Evolutionary conservation across 306 rosid species (phyloP).

Genomic region (Castanea crenata): DNA sequence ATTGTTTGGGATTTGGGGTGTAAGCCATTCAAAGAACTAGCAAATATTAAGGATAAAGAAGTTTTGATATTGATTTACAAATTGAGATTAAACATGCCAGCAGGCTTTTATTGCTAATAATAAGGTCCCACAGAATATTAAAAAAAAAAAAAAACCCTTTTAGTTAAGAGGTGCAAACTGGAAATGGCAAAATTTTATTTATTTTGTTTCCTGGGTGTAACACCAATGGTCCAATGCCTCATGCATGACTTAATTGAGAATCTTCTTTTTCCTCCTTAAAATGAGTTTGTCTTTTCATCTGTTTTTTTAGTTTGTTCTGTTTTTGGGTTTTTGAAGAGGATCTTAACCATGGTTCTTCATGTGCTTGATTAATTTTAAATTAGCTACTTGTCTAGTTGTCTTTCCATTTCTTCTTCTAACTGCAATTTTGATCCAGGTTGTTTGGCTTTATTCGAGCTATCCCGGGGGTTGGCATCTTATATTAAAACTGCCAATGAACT

Average conservation of each 20-base stretch:
- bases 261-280: background rate
- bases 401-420: conserved; percentile 10
- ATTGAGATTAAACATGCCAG: no score
- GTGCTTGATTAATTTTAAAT: background rate
- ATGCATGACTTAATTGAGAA: background rate
- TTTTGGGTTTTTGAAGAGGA: background rate
- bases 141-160: no score
- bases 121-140: no score
- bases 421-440: conserved; percentile 38
- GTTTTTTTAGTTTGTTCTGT: background rate
- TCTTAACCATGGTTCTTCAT: background rate
- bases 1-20: no score
- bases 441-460: conserved; percentile 69
- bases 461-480: conserved; percentile 77
- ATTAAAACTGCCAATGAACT: conserved; percentile 72
- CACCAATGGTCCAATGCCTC: background rate
- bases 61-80: background rate
- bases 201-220: no score
- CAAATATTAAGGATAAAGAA: no score
- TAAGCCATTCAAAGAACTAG: no score
- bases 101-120: no score
- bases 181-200: no score
- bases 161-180: no score
- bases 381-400: no score
- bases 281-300: background rate